phyloP scores from a whole-genome alignment of 306 rosid genomes.

The Benincasa hispida region DNA sequence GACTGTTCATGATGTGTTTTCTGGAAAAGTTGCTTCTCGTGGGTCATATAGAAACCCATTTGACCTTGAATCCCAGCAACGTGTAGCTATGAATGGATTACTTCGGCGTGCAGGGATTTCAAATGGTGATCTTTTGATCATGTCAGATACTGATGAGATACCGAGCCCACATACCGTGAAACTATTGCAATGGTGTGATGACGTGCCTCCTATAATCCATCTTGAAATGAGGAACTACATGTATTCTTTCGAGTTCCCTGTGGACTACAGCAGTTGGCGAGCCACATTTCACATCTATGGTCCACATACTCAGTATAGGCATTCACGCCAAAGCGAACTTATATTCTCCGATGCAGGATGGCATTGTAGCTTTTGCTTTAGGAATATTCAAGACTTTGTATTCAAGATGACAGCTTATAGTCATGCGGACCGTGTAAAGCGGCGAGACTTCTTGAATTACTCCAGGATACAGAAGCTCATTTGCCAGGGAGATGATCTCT shows the following conservation, averaged over 20 bases:
- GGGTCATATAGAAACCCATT: constrained; percentile 50
- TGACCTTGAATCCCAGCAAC: constrained; percentile 50
- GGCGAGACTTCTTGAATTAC: constrained; percentile 39
- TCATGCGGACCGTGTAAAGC: constrained; percentile 77
- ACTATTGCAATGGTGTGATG: constrained; percentile 87
- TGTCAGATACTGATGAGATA: constrained; percentile 83
- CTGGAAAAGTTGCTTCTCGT: constrained; percentile 33
- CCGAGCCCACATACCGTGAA: constrained; percentile 73
- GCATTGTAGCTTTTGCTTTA: constrained; percentile 95
- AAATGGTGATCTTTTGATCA: constrained; percentile 51
- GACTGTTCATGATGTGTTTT: constrained; percentile 26
- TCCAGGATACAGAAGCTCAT: constrained; percentile 62
- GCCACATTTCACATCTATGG: constrained; percentile 49
- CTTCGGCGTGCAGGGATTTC: constrained; percentile 48
- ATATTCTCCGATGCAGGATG: constrained; percentile 78
- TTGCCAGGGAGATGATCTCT: constrained; percentile 70
- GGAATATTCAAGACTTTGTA: constrained; percentile 49
- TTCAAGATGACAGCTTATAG: constrained; percentile 92
- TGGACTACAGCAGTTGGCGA: constrained; percentile 90
- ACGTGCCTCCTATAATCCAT: constrained; percentile 62
- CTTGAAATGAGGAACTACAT: constrained; percentile 77
- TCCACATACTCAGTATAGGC: constrained; percentile 43
- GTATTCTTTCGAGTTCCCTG: constrained; percentile 86
- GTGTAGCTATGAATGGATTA: constrained; percentile 48
- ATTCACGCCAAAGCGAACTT: constrained; percentile 45